phyloP scores from a whole-genome alignment of 345 rosid genomes.

The Garcia nutans region DNA sequence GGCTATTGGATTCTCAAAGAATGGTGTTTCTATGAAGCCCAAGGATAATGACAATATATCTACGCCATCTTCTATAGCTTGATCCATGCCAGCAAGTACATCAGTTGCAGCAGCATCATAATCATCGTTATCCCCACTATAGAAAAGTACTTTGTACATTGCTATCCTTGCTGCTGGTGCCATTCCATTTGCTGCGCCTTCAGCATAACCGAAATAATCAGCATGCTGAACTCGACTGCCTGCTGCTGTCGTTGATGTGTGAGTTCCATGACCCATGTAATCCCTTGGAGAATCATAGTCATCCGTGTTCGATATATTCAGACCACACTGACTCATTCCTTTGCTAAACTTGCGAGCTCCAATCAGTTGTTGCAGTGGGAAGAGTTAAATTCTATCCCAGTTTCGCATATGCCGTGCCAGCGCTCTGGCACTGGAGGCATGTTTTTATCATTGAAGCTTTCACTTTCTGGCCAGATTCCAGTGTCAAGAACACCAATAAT shows the following conservation, averaged over 20 bases:
- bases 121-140: not conserved
- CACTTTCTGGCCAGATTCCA: slow-evolving; percentile 52
- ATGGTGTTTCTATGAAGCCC: slow-evolving; percentile 37
- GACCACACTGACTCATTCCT: slow-evolving; percentile 37
- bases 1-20: slow-evolving; percentile 46
- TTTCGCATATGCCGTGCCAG: slow-evolving; percentile 46
- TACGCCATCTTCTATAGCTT: slow-evolving; percentile 52
- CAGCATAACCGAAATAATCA: slow-evolving; percentile 51
- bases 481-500: slow-evolving; percentile 48
- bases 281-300: slow-evolving; percentile 58
- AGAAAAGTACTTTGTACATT: slow-evolving; percentile 48
- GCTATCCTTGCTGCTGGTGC: slow-evolving; percentile 61
- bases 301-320: slow-evolving; percentile 30
- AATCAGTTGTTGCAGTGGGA: slow-evolving; percentile 46
- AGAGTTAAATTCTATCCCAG: slow-evolving; percentile 38
- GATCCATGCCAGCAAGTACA: slow-evolving; percentile 53
- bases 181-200: slow-evolving; percentile 41
- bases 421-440: slow-evolving; percentile 44
- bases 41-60: slow-evolving; percentile 44
- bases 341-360: slow-evolving; percentile 51
- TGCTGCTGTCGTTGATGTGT: slow-evolving; percentile 47
- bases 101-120: slow-evolving; percentile 38
- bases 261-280: slow-evolving; percentile 49
- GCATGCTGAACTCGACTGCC: slow-evolving; percentile 32
- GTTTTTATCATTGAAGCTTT: slow-evolving; percentile 40